Base-by-base conservation (phyloP, 371 early-diverging fungal genomes). In the Mortierella polycephala region DNA sequence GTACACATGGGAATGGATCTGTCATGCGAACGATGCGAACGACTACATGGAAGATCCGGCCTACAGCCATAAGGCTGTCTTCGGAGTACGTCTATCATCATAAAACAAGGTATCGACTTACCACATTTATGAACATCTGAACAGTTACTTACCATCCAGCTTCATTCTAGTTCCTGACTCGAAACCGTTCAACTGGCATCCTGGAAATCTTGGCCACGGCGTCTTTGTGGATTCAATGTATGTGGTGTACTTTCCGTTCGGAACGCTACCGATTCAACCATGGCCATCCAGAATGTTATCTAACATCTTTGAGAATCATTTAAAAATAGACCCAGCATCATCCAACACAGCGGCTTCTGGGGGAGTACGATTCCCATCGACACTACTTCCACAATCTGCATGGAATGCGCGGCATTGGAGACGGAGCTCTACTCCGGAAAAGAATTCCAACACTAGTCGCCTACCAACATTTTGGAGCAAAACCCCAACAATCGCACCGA, bases 401-500 rank as follows among this genome's bases (percentile, higher is more conserved):
- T 54, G 60, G 64, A 65, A 69, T 45, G 55, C 71, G 12, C 64
- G 73, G 14, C 72, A 72, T 23, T 79, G 72, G 79, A 69, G 79
- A 12, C 60, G 79, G 47, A 68, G 55, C 12, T 45, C 66, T 0
- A 66, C 73, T 3, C 69, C 68, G 1, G 79, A 79, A 20, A 70
- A 71, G 60, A 54, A 39, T 16, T 55, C 58, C 53, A 75, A 63
- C 40, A 37, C 37, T 1, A 49, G 45, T 39, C 69, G 65, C 16
- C 14, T 64, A 39, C 69, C 67, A 0, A 49, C 76, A n/a, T 67
- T 76, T 18, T 76, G 67, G 76, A 63, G 46, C 53, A 76, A 67
- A 42, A 23, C 60, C 10, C 67, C 67, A 54, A 44, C 58, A 20
- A 52, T 63, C 21, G 59, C 71, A 1, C 30, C 54, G n/a, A 67